Percentiles rank a stretch among this genome's conserved stretches.
phyloP scores from a whole-genome alignment of 331 rosid genomes.

The Dryas integrifolia region DNA sequence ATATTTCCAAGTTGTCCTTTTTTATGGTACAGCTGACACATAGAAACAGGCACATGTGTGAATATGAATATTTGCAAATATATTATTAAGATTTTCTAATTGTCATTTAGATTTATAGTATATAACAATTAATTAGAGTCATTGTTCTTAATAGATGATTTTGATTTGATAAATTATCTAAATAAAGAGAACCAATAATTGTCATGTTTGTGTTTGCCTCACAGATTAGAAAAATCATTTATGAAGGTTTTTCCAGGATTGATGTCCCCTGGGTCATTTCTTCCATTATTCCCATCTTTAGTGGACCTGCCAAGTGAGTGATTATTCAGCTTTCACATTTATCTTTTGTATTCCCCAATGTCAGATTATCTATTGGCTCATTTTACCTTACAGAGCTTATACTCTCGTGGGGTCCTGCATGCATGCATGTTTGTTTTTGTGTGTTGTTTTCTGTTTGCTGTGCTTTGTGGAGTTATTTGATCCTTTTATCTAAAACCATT shows the following conservation, averaged over 20 bases:
- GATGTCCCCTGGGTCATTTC: slow-evolving; percentile 88
- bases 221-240: slow-evolving; percentile 71
- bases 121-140: not conserved
- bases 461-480: not conserved
- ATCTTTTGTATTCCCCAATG: slow-evolving; percentile 13
- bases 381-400: not conserved
- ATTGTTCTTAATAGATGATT: not conserved
- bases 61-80: not conserved
- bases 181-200: slow-evolving; percentile 9
- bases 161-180: not conserved
- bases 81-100: not conserved
- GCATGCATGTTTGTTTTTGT: not conserved
- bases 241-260: slow-evolving; percentile 69
- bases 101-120: not conserved
- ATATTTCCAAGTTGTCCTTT: not conserved
- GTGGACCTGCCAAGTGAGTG: slow-evolving; percentile 88
- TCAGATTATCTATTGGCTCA: not conserved
- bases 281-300: slow-evolving; percentile 71
- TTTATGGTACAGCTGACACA: not conserved
- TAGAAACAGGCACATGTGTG: not conserved
- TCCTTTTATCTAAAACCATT: not conserved
- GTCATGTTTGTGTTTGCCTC: slow-evolving; percentile 17
- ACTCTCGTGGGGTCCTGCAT: not conserved
- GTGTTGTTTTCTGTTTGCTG: not conserved
- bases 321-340: slow-evolving; percentile 7